Evolutionary conservation across 1,139 yeast species (phyloP), one percentile per base, ranked within the genome.

Genomic region (Taphrina populina): DNA sequence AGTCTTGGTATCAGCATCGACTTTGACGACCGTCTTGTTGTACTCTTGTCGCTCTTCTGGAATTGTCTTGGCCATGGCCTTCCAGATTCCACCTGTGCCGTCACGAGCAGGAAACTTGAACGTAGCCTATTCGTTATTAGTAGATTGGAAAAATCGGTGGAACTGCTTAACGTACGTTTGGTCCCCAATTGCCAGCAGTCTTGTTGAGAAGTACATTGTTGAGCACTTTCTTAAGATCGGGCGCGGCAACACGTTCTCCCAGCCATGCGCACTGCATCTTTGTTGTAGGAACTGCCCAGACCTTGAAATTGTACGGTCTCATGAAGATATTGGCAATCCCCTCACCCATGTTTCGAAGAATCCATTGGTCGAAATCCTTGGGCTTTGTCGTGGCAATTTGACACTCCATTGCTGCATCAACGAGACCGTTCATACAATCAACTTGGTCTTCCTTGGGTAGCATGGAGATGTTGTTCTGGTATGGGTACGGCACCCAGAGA

Each of bases 211-310:
- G 36, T 20, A 59, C 57, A 26, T 58, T 59, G 27, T 32, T 58
- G 20, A 58, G 36, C 20, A 58, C 59, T 32, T 52, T 55, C 41
- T 58, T 59, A 21, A 59, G 47, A 37, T 58, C 60, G 19, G 60
- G 60, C 5, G 60, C 60, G 24, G 60, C 60, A 13, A 58, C 60
- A 2, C 60, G 60, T 32, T 58, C 60, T 4, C 60, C 60, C n/a
- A 58, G 55, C 60, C 60, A 58, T 15, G 57, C 56, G 20, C 58
- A 54, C 35, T 58, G 61, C 60, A 59, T 59, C 53, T 58, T 58
- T 15, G 59, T 58, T 35, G 61, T 58, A 13, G 61, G 61, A 13
- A 58, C 57, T 2, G 60, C 60, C 61, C 60, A 59, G 41, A 58
- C 61, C 43, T 58, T 59, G 55, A 55, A 59, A 23, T 59, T 58